Base-by-base conservation (phyloP, 306 rosid species). In the Urtica urens region DNA sequence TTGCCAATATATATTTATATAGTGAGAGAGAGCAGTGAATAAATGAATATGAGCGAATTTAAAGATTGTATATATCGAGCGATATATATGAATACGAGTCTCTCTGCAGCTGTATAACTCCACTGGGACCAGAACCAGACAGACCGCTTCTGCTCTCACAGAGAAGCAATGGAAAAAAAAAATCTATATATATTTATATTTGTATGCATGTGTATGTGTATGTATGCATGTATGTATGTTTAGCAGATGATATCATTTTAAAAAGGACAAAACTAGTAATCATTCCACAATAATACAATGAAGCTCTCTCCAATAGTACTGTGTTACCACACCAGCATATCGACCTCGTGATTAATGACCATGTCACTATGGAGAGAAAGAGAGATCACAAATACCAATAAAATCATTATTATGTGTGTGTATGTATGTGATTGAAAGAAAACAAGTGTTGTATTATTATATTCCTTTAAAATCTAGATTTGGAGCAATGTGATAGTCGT, bases 301-400 rank as follows among this genome's bases (percentile, higher is more conserved):
- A n/a, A n/a, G n/a, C n/a, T n/a, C n/a, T 49, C 64, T 63, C 58
- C 33, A 24, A 53, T 46, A 61, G 59, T 66, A 58, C 67, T 48
- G 31, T 64, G 70, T 78, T 64, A 68, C 72, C 61, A 66, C 8
- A 35, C 76, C 68, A 72, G 73, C 71, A 73, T n/a, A n/a, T 71
- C 77, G 58, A 53, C 85, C 87, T 83, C 81, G 86, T 73, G 82
- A 76, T 77, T 73, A 71, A 78, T 78, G 53, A 54, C 35, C 10
- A 35, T 15, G 39, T 35, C 10, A 15, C 17, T 21, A 33, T 19
- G 57, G 62, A 68, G 21, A 27, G 19, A 27, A 7, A 44, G 49
- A 44, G 29, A 44, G 17, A 22, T 18, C 23, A 3, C 27, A 35
- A 35, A 12, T 28, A 34, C 8, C 10, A 10, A 34, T 34, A 34